Base-by-base conservation (phyloP, 768 basidiomycete genomes). In the Hygrophorus pudorinus region DNA sequence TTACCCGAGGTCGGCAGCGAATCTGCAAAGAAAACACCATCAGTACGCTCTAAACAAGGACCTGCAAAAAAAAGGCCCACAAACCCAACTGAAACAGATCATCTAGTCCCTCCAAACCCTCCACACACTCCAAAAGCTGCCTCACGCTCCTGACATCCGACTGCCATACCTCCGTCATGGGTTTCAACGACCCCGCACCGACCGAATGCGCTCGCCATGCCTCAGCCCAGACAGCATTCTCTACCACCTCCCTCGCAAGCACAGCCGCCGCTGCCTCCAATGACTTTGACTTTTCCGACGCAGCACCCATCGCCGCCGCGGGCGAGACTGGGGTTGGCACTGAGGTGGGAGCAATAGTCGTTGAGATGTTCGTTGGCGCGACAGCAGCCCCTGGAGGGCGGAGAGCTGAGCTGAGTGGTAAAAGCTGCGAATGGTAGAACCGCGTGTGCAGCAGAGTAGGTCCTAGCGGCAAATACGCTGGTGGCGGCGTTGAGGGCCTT, bases 271-370 rank as follows among this genome's bases (percentile, higher is more conserved):
- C 76, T 0, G 76, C 73, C 56, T 87, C 85, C 17, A 89, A 63
- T 1, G 75, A 75, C 55, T 76, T 79, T 2, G 75, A 72, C 48
- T 77, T 78, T 56, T 85, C 85, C 3, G 75, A 73, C 1, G 76
- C 65, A 1, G 75, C 71, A 3, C 81, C 81, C 27, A 85, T 62
- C 0, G 68, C 67, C 1, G 83, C 81, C 3, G 84, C 85, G 14
- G 88, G 88, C 0, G 87, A 90, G 2, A 90, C 85, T 1, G 88
- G 88, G 0, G 88, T 91, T 1, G 85, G 86, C 0, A 81, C 86
- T 10, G 67, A 70, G 7, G 53, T 53, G 7, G 60, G 56, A 2
- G 58, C 62, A 27, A 68, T 56, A 11, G 66, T 59, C 12, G 65
- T 56, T 0, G 67, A 61, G 3, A 69, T 64, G 50, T 65, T 64